Evolutionary conservation across 192 early-diverging fungal genomes (phyloP).

Genomic region (Coemansia guatemalensis): DNA sequence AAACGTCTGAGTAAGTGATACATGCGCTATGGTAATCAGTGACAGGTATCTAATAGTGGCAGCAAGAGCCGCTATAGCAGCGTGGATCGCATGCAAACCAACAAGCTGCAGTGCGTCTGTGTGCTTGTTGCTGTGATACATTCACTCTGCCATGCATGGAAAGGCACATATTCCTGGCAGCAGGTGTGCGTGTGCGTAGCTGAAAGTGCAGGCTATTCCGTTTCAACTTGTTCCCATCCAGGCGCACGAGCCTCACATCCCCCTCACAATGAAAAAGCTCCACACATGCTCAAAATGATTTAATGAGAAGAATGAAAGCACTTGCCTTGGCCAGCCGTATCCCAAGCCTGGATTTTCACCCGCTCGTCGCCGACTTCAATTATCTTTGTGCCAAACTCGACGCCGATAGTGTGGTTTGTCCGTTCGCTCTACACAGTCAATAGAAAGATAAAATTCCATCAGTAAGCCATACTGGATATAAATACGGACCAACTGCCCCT

Average conservation of each 20-base stretch:
- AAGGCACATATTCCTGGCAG: background rate
- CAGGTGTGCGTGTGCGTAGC: too few species aligned
- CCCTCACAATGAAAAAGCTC: background rate
- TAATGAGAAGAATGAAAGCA: background rate
- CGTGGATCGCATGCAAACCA: background rate
- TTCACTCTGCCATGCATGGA: constrained; percentile 2
- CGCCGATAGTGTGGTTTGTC: constrained; percentile 75
- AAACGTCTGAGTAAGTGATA: background rate
- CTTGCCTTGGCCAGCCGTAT: constrained; percentile 71
- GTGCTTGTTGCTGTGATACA: too few species aligned
- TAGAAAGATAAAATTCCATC: constrained; percentile 9
- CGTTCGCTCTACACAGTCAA: constrained; percentile 56
- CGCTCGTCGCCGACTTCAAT: constrained; percentile 65
- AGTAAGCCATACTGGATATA: background rate
- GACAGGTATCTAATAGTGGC: too few species aligned
- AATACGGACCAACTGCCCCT: background rate
- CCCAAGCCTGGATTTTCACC: constrained; percentile 73
- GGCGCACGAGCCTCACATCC: background rate
- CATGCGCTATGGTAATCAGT: too few species aligned
- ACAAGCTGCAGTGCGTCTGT: too few species aligned
- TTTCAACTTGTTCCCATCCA: constrained; percentile 2
- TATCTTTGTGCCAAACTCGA: constrained; percentile 76
- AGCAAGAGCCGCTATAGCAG: too few species aligned
- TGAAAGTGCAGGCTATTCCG: background rate
- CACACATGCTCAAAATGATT: background rate